Evolutionary conservation across 176 grass and related monocot genomes (phyloP).

Genomic region (Lolium perenne): DNA sequence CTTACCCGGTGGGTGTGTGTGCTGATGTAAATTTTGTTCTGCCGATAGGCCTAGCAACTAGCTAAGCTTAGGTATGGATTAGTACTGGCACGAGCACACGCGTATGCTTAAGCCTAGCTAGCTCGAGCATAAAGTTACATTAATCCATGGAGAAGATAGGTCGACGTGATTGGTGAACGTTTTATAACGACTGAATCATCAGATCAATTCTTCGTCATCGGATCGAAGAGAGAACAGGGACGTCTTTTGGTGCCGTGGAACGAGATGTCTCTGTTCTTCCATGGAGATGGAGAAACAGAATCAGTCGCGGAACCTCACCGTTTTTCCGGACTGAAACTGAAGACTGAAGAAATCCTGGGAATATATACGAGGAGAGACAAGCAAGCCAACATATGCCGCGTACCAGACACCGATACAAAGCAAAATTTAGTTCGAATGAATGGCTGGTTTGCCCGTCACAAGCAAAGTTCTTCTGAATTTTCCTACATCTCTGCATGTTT

Average conservation of each 20-base stretch:
- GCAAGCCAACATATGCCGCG: not conserved
- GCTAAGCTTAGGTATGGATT: no score
- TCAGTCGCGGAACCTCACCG: not conserved
- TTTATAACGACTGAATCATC: not conserved
- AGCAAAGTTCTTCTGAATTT: not conserved
- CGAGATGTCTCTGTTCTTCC: not conserved
- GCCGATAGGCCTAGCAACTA: not conserved
- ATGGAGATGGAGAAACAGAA: not conserved
- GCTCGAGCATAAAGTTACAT: no score
- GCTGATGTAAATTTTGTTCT: not conserved
- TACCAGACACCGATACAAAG: not conserved
- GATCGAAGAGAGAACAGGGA: not conserved
- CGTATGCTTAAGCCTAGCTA: no score
- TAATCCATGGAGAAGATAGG: no score
- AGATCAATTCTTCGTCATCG: not conserved
- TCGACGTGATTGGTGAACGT: not conserved
- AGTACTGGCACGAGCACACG: no score
- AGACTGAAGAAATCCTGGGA: not conserved
- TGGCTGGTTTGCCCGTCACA: not conserved
- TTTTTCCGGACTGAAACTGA: not conserved
- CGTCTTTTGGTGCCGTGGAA: not conserved
- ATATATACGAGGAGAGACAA: not conserved
- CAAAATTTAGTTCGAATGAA: not conserved
- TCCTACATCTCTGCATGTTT: no score
- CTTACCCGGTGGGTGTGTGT: no score